Conservation (phyloP, 208 protist genomes). For the Willaertia magna region DNA sequence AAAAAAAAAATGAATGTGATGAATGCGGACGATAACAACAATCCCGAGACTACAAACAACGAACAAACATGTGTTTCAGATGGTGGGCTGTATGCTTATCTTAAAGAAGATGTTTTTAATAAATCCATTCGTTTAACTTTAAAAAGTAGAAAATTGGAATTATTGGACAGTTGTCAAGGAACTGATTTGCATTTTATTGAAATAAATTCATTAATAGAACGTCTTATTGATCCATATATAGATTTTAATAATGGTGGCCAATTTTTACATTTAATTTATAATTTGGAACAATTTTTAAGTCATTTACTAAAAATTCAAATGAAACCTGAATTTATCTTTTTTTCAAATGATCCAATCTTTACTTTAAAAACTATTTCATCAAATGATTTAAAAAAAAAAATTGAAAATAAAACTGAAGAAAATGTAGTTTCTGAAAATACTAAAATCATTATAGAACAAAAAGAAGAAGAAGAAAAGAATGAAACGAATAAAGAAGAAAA, state of each 20-base stretch:
- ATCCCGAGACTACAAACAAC: too few species aligned
- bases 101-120: too few species aligned
- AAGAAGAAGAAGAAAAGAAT: background rate
- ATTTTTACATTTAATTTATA: background rate
- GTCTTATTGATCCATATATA: background rate
- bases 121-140: too few species aligned
- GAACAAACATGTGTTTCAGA: too few species aligned
- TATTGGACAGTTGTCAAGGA: background rate
- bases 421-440: background rate
- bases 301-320: background rate
- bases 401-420: background rate
- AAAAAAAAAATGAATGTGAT: too few species aligned
- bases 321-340: background rate
- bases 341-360: background rate
- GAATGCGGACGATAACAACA: too few species aligned
- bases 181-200: background rate
- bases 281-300: background rate
- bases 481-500: background rate
- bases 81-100: too few species aligned
- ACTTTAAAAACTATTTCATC: too few species aligned
- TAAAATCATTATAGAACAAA: background rate
- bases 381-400: too few species aligned
- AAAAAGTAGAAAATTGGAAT: too few species aligned
- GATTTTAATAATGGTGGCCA: background rate
- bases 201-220: background rate